phyloP scores from a whole-genome alignment of 2,329 filamentous ascomycete species.

The Microdochium paspali region DNA sequence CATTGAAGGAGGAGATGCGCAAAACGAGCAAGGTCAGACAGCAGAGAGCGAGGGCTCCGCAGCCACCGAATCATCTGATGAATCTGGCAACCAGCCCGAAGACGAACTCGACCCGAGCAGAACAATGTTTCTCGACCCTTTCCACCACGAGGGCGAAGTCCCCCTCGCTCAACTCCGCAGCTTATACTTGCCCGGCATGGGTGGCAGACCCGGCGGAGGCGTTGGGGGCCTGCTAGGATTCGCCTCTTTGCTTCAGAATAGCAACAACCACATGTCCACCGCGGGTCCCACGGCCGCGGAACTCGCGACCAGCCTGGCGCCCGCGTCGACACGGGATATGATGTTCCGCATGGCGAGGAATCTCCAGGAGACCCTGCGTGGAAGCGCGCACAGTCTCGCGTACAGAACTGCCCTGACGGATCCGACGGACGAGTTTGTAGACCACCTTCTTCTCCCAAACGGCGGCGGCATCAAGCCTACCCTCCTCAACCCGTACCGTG shows the following conservation, averaged over 20 bases:
- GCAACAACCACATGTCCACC: not conserved
- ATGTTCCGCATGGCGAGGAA: not conserved
- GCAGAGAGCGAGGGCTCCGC: not conserved
- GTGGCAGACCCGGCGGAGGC: not conserved
- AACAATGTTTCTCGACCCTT: slow-evolving; percentile 1
- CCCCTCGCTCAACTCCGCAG: not conserved
- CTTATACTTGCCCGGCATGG: not conserved
- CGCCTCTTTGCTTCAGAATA: not conserved
- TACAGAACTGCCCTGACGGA: not conserved
- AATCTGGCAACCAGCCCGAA: not conserved
- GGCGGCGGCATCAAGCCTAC: not conserved
- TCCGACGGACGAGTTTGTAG: not conserved
- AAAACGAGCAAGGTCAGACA: not conserved
- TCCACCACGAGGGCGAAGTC: not conserved
- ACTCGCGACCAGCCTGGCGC: not conserved
- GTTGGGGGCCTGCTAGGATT: not conserved
- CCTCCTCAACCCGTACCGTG: not conserved
- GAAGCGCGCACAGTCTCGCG: not conserved
- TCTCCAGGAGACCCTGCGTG: not conserved
- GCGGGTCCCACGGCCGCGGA: not conserved
- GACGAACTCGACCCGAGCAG: not conserved
- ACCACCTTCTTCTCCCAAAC: not conserved
- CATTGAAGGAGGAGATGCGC: not conserved
- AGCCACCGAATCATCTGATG: not conserved
- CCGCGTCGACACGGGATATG: not conserved